Base-by-base conservation (phyloP, 2,329 filamentous ascomycete species). In the Sporothrix curviconia region DNA sequence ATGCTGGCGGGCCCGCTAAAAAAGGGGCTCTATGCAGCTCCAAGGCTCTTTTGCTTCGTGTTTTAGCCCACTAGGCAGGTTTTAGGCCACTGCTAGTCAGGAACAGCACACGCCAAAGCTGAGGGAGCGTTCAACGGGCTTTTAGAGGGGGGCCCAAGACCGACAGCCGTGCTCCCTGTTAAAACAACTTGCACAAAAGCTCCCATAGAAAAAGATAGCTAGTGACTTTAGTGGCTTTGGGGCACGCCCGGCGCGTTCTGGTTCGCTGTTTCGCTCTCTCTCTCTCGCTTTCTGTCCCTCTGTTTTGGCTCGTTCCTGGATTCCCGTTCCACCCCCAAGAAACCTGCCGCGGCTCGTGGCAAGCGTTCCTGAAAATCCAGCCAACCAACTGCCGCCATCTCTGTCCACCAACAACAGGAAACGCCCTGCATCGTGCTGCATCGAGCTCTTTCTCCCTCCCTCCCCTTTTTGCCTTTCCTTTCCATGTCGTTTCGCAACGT, bases 321-420 rank as follows among this genome's bases (percentile, higher is more conserved):
- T 37, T 22, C n/a, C n/a, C n/a, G n/a, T n/a, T n/a, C n/a, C n/a
- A n/a, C n/a, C n/a, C n/a, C n/a, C n/a, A n/a, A n/a, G n/a, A n/a
- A n/a, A 55, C 51, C 51, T 55, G 51, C 40, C 17, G 24, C 25
- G 40, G 28, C 40, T 28, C n/a, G n/a, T n/a, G n/a, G n/a, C n/a
- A n/a, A n/a, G n/a, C n/a, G 28, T 55, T n/a, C 32, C 51, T 54
- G 40, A 36, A 22, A 43, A 24, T 43, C 25, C 19, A 15, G 37
- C 28, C 51, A 55, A 44, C 39, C 39, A 55, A 28, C 40, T 43
- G 25, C 25, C 51, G 12, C 40, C 39, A 55, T 44, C 39, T 4
- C 30, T 17, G n/a, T 22, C 17, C 28, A 15, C 39, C 49, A 32
- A 28, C 9, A 34, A 39, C 17, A 12, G n/a, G 36, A 43, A 42